Evolutionary conservation across 768 basidiomycete species (phyloP).

Genomic region (Wakefieldia striispora): DNA sequence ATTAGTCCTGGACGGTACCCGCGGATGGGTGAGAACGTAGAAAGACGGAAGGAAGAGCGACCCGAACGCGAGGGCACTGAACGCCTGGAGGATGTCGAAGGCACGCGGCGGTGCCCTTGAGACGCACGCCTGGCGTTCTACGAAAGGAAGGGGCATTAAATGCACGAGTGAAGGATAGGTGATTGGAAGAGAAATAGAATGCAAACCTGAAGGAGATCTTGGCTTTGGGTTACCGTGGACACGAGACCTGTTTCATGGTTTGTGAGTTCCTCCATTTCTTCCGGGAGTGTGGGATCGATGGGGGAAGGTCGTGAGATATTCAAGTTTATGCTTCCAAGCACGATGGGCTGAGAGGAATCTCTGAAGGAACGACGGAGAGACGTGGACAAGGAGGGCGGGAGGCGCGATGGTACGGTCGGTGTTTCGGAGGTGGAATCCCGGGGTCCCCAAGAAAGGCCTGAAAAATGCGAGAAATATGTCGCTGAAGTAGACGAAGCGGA

Average conservation of each 20-base stretch:
- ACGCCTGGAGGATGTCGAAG: conserved; percentile 23
- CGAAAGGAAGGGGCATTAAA: background rate
- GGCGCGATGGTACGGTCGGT: conserved; percentile 13
- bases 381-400: conserved; percentile 13
- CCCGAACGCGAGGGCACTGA: conserved; percentile 5
- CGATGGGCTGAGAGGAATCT: conserved; percentile 20
- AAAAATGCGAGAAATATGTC: conserved; percentile 14
- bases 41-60: conserved; percentile 25
- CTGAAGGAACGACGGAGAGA: conserved; percentile 26
- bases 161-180: background rate
- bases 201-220: conserved; percentile 31
- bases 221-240: conserved; percentile 23
- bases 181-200: background rate
- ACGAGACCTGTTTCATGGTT: conserved; percentile 3
- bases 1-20: background rate
- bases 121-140: conserved; percentile 23
- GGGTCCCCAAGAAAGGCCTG: conserved; percentile 7
- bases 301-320: conserved; percentile 25
- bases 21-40: conserved; percentile 16
- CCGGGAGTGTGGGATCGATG: conserved; percentile 12
- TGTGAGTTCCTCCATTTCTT: conserved; percentile 10
- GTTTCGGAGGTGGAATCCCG: conserved; percentile 14
- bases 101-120: conserved; percentile 19
- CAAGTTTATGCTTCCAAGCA: conserved; percentile 25
- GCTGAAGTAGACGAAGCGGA: conserved; percentile 22